phyloP scores from a whole-genome alignment of 768 basidiomycete genomes.

The Gloeophyllum trabeum region DNA sequence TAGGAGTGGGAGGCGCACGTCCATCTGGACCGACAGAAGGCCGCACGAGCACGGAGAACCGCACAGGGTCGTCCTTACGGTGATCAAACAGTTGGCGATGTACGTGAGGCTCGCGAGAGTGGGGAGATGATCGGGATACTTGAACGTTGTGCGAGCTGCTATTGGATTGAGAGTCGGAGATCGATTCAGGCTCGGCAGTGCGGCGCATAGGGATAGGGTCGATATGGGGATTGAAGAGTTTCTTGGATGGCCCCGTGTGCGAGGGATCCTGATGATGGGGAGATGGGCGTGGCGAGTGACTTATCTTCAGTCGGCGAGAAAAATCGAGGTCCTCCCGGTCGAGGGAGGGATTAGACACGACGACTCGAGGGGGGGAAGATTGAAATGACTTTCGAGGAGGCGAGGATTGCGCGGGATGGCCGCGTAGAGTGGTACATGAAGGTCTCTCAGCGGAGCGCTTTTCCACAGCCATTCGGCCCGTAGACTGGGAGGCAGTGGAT shows the following conservation, averaged over 20 bases:
- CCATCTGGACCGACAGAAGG: constrained; percentile 20
- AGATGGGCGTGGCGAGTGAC: constrained; percentile 27
- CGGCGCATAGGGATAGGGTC: constrained; percentile 51
- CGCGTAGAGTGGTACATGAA: constrained; percentile 15
- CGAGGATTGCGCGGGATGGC: constrained; percentile 17
- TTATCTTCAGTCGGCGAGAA: constrained; percentile 59
- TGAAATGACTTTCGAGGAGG: constrained; percentile 15
- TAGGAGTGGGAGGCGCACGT: constrained; percentile 41
- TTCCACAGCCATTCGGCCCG: no score
- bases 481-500: no score
- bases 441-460: constrained; percentile 2
- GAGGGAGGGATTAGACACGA: constrained; percentile 33
- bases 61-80: constrained; percentile 82
- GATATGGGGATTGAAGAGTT: constrained; percentile 64
- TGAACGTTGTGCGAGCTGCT: constrained; percentile 32
- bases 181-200: constrained; percentile 53
- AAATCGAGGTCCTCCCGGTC: constrained; percentile 72
- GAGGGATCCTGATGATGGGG: constrained; percentile 14
- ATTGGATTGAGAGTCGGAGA: constrained; percentile 40
- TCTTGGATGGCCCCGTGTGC: constrained; percentile 22
- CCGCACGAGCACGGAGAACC: constrained; percentile 60
- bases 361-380: constrained; percentile 17
- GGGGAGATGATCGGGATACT: constrained; percentile 19
- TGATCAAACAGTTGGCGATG: constrained; percentile 74
- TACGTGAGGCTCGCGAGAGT: constrained; percentile 18